phyloP scores from a whole-genome alignment of 73 alveolate genomes.

The Breviolum minutum region DNA sequence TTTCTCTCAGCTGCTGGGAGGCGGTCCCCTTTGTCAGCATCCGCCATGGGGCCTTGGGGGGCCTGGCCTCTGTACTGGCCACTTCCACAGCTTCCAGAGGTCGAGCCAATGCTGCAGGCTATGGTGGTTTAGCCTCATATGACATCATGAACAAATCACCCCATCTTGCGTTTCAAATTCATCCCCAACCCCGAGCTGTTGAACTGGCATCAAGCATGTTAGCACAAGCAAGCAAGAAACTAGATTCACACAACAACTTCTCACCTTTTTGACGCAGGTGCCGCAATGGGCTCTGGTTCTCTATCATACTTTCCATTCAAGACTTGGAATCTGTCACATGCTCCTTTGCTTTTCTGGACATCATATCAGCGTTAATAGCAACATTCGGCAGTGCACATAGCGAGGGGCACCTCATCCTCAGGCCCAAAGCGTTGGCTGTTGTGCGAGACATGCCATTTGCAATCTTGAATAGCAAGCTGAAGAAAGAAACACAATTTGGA shows the following conservation, averaged over 20 bases:
- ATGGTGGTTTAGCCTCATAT: no score
- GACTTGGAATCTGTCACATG: no score
- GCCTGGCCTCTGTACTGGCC: not conserved
- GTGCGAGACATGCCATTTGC: no score
- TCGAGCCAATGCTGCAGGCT: no score
- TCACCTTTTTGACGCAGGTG: not conserved
- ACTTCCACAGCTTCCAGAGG: no score
- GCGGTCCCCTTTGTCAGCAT: constrained; percentile 58
- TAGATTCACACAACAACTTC: not conserved
- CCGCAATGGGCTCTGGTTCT: not conserved
- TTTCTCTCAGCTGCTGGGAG: constrained; percentile 78
- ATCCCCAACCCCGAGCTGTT: not conserved
- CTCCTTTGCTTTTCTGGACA: no score
- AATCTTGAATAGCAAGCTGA: no score
- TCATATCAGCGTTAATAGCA: not conserved
- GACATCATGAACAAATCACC: no score
- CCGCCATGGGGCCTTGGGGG: constrained; percentile 41
- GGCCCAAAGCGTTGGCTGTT: not conserved
- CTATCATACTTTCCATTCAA: not conserved
- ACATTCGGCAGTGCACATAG: not conserved
- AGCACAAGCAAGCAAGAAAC: not conserved
- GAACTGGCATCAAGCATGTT: not conserved
- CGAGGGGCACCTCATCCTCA: not conserved
- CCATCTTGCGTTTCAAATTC: no score
- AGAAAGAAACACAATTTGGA: no score